phyloP scores from a whole-genome alignment of 2,329 filamentous ascomycete species.

The Fragosphaeria purpurea region DNA sequence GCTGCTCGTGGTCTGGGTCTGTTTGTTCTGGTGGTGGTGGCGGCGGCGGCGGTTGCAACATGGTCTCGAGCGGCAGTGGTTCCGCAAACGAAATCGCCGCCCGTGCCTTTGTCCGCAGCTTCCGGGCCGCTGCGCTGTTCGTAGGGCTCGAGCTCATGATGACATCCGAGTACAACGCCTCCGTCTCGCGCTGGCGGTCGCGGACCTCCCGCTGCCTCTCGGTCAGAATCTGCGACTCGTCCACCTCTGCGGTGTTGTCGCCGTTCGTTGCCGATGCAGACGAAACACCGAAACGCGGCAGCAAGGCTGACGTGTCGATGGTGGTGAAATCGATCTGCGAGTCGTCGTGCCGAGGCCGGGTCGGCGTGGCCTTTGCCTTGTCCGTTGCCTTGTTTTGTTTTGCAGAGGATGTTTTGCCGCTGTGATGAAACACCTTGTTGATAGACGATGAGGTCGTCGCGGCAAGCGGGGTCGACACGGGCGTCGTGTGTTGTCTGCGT shows the following conservation, averaged over 20 bases:
- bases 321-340: slow-evolving; percentile 71
- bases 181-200: slow-evolving; percentile 58
- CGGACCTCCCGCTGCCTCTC: slow-evolving; percentile 71
- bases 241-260: neutral
- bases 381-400: slow-evolving; percentile 7
- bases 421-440: neutral
- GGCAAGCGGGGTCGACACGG: slow-evolving; percentile 1
- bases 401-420: neutral
- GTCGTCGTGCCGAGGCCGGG: slow-evolving; percentile 62
- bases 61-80: neutral
- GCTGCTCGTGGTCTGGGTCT: slow-evolving; percentile 6
- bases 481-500: slow-evolving; percentile 13
- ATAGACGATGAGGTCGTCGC: slow-evolving; percentile 6
- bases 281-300: slow-evolving; percentile 28
- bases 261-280: neutral
- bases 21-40: neutral
- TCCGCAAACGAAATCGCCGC: too few relatives aligned
- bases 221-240: slow-evolving; percentile 64
- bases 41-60: neutral
- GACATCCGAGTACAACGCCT: slow-evolving; percentile 58
- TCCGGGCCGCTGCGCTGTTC: neutral
- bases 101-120: too few relatives aligned
- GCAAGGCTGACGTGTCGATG: slow-evolving; percentile 46
- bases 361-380: slow-evolving; percentile 20
- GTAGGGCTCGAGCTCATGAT: slow-evolving; percentile 39